Evolutionary conservation across 768 basidiomycete genomes (phyloP).

Genomic region (Lactarius vividus): DNA sequence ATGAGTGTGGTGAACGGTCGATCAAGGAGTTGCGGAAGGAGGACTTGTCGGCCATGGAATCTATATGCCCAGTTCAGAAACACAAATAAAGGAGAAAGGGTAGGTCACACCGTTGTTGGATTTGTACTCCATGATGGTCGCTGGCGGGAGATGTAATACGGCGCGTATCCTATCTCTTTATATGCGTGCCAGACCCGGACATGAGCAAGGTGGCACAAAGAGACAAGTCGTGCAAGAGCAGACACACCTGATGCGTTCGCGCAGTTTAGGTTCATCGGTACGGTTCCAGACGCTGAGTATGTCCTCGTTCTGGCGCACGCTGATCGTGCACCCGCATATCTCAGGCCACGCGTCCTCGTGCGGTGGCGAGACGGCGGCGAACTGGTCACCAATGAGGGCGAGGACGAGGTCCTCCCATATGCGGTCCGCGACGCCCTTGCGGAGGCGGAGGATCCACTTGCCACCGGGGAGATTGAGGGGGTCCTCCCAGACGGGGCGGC

Average conservation of each 20-base stretch:
- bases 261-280: conserved; percentile 72
- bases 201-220: background rate
- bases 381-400: conserved; percentile 87
- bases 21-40: conserved; percentile 55
- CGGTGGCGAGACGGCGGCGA: conserved; percentile 59
- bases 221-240: conserved; percentile 3
- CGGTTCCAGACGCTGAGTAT: conserved; percentile 93
- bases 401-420: conserved; percentile 89
- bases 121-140: conserved; percentile 92
- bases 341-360: conserved; percentile 63
- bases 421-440: conserved; percentile 87
- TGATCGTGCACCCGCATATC: conserved; percentile 94
- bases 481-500: conserved; percentile 95
- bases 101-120: conserved; percentile 72
- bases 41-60: conserved; percentile 87
- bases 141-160: conserved; percentile 70
- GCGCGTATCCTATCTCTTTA: conserved; percentile 74
- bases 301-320: conserved; percentile 90
- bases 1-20: conserved; percentile 37
- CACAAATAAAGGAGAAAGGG: background rate
- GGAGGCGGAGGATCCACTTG: conserved; percentile 92
- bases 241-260: conserved; percentile 79
- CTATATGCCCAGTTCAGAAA: conserved; percentile 37
- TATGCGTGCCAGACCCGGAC: conserved; percentile 12
- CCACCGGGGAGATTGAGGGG: conserved; percentile 84